Percentiles rank a stretch among this genome's conserved stretches.
These are phyloP conservation scores for Strobilomyces confusus DNA, from an alignment of 768 basidiomycete species.

Conservation along the genomic window DNA sequence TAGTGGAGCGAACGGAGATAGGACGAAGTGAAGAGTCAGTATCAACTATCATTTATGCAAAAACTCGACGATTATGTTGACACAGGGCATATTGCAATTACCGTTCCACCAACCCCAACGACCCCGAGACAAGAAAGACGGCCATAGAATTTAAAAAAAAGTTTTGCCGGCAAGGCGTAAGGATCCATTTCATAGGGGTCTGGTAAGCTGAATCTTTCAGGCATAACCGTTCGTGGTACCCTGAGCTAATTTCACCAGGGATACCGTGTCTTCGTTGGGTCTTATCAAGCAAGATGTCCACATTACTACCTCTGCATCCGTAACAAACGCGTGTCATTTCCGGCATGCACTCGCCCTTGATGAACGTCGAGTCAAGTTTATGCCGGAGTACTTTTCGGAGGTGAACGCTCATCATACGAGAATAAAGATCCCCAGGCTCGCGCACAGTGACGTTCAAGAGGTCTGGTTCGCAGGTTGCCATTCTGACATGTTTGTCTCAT, in stretches of 20 bases:
- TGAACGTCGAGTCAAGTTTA: constrained; percentile 8
- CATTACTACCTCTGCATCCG: constrained; percentile 3
- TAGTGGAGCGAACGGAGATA: background rate
- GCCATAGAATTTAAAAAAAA: constrained; percentile 25
- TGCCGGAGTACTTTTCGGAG: constrained; percentile 11
- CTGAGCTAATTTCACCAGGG: constrained; percentile 1
- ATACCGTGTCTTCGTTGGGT: constrained; percentile 11
- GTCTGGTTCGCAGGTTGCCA: constrained; percentile 11
- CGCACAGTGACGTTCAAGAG: constrained; percentile 3
- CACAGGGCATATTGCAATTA: background rate
- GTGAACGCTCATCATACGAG: background rate
- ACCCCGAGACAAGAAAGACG: constrained; percentile 2
- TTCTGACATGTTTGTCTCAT: constrained; percentile 5
- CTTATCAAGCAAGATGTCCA: constrained; percentile 1
- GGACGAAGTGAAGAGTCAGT: background rate
- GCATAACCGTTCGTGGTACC: background rate
- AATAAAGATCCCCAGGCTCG: background rate
- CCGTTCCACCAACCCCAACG: constrained; percentile 24
- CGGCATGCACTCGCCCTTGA: constrained; percentile 11
- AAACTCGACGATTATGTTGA: background rate
- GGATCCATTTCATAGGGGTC: constrained; percentile 15
- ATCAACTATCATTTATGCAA: background rate
- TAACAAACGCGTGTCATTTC: constrained; percentile 8
- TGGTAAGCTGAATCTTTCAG: constrained; percentile 19
- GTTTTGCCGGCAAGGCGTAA: constrained; percentile 18